phyloP scores from a whole-genome alignment of 306 rosid species.

The Ochetophila trinervis region DNA sequence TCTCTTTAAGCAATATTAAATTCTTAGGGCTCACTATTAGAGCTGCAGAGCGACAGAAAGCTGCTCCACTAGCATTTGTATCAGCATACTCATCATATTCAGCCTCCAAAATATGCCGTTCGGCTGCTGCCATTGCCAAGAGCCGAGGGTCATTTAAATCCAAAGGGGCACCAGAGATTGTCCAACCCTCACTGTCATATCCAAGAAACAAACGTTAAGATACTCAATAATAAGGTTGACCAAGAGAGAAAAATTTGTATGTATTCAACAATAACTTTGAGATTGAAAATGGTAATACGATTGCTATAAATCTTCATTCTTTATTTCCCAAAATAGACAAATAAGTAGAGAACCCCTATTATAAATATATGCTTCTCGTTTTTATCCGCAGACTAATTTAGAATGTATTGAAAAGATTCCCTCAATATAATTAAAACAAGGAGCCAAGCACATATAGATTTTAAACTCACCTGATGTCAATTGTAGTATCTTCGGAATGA shows the following conservation, averaged over 20 bases:
- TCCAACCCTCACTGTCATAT: conserved; percentile 48
- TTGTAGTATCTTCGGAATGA: conserved; percentile 41
- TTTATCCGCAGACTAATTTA: background rate
- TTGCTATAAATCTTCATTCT: no score
- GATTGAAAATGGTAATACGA: background rate
- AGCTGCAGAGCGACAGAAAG: conserved; percentile 51
- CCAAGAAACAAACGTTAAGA: conserved; percentile 4
- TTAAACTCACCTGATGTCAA: conserved; percentile 48
- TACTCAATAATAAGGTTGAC: background rate
- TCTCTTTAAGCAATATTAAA: conserved; percentile 5
- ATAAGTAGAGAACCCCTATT: background rate
- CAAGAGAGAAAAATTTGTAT: background rate
- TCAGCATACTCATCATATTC: conserved; percentile 50
- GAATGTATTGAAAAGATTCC: background rate
- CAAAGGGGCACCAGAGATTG: conserved; percentile 44
- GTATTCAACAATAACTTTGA: background rate
- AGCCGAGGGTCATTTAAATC: conserved; percentile 54
- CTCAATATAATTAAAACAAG: background rate
- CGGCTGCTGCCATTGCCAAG: conserved; percentile 60
- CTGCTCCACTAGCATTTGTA: conserved; percentile 41
- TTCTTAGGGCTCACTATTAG: conserved; percentile 39
- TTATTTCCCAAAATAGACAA: background rate
- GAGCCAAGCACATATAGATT: background rate
- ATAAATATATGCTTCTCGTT: background rate
- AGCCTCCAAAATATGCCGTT: conserved; percentile 45